Conservation (phyloP, 129 eudicot genomes). For the Saposhnikovia divaricata region DNA sequence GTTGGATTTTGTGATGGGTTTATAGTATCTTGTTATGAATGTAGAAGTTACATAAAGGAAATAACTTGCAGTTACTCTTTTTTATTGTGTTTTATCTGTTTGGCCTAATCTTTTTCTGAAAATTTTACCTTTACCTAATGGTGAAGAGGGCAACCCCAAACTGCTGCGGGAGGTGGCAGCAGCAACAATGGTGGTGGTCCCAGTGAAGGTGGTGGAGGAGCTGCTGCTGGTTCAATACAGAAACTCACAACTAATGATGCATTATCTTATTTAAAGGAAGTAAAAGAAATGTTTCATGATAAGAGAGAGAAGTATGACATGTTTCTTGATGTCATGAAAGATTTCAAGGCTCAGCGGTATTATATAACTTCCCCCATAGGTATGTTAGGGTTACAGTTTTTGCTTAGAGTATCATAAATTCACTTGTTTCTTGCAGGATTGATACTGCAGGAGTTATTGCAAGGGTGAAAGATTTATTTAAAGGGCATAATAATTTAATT, state of each 20-base stretch:
- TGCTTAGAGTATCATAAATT: neutral
- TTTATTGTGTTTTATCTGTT: neutral
- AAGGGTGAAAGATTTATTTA: constrained; percentile 71
- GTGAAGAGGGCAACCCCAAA: constrained; percentile 72
- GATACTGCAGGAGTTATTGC: constrained; percentile 77
- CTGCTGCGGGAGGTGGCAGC: constrained; percentile 33
- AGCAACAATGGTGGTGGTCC: constrained; percentile 8
- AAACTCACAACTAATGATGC: constrained; percentile 86
- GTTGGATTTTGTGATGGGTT: neutral
- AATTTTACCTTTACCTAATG: neutral
- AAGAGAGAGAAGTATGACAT: constrained; percentile 76
- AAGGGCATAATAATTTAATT: constrained; percentile 72
- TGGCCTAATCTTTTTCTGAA: neutral
- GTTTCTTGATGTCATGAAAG: constrained; percentile 85
- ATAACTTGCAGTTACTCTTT: neutral
- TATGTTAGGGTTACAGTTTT: neutral
- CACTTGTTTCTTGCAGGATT: constrained; percentile 36
- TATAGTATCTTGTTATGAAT: neutral
- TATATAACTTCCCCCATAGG: neutral
- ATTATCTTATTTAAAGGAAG: constrained; percentile 72
- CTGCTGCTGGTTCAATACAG: constrained; percentile 39
- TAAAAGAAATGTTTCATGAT: constrained; percentile 82
- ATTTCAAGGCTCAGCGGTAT: constrained; percentile 91
- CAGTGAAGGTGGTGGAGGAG: constrained; percentile 14
- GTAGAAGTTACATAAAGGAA: neutral